These are phyloP conservation scores for Clavispora santaluciae DNA, from an alignment of 805 yeast genomes.

Conservation along the genomic window DNA sequence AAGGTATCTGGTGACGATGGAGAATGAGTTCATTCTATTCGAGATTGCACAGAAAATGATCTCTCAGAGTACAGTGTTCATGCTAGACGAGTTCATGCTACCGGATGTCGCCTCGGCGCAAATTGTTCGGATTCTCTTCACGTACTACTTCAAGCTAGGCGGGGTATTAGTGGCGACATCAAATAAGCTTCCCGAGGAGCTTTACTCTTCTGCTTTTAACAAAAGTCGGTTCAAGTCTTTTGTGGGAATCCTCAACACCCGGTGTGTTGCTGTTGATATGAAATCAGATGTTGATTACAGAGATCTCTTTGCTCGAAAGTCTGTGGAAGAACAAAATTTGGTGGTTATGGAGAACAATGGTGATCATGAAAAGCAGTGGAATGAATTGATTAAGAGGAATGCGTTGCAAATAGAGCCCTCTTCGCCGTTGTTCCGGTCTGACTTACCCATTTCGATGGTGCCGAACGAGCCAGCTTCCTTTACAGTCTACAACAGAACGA, in stretches of 20 bases:
- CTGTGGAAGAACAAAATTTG: constrained; percentile 23
- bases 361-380: constrained; percentile 32
- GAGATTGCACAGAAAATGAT: constrained; percentile 67
- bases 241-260: constrained; percentile 48
- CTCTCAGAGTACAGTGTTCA: constrained; percentile 49
- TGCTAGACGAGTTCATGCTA: constrained; percentile 71
- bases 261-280: constrained; percentile 65
- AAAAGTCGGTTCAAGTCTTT: constrained; percentile 54
- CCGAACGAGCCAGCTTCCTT: constrained; percentile 26
- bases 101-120: constrained; percentile 76
- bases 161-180: constrained; percentile 75
- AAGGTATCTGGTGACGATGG: constrained; percentile 25
- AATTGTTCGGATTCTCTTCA: constrained; percentile 58
- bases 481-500: constrained; percentile 52
- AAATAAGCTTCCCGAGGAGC: constrained; percentile 66
- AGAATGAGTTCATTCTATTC: constrained; percentile 59
- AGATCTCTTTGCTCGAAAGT: constrained; percentile 18
- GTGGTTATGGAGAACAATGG: constrained; percentile 25
- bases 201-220: constrained; percentile 62
- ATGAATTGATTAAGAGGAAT: constrained; percentile 20
- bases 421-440: neutral
- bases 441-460: constrained; percentile 8
- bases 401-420: constrained; percentile 9
- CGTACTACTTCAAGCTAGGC: constrained; percentile 66
- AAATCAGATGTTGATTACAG: constrained; percentile 55